A percentile compares a stretch with the other conserved stretches of the same genome.
Evolutionary conservation across 1,284 basidiomycete species (phyloP).

Genomic region (Volvariella volvacea): DNA sequence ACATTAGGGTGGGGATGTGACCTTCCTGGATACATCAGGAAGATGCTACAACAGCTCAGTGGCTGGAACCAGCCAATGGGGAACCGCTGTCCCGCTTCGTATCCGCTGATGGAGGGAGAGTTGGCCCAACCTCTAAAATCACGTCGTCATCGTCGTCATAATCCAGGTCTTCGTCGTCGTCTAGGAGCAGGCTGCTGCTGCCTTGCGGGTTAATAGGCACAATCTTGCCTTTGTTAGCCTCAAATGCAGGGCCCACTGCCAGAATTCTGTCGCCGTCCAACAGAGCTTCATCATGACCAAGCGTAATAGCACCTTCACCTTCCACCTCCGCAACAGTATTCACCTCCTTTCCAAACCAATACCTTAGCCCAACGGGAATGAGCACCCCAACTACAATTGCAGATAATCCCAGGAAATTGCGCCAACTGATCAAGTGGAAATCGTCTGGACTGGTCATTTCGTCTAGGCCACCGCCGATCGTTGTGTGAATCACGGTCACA

Average conservation of each 20-base stretch:
- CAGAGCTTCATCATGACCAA: conserved; percentile 20
- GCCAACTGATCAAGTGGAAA: conserved; percentile 87
- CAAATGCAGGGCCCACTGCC: conserved; percentile 32
- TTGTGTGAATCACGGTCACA: conserved; percentile 90
- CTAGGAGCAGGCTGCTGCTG: conserved; percentile 26
- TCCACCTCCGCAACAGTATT: conserved; percentile 29
- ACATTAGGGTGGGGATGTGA: no score
- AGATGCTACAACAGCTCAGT: no score
- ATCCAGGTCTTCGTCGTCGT: conserved; percentile 21
- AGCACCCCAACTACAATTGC: conserved; percentile 87
- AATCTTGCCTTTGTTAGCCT: not conserved
- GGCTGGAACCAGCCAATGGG: not conserved
- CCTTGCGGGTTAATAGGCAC: conserved; percentile 11
- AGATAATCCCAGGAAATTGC: conserved; percentile 77
- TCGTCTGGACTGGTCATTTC: conserved; percentile 92
- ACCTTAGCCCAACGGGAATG: conserved; percentile 85
- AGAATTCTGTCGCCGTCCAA: conserved; percentile 43
- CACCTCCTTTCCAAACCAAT: conserved; percentile 58
- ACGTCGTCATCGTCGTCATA: conserved; percentile 42
- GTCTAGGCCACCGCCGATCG: conserved; percentile 90
- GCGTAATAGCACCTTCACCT: conserved; percentile 27
- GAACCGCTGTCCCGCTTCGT: conserved; percentile 16
- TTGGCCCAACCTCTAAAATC: conserved; percentile 63
- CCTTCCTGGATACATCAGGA: no score
- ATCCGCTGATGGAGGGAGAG: conserved; percentile 25